Percentiles rank a stretch among this genome's conserved stretches.
Evolutionary conservation across 116 monocot genomes (phyloP).

Genomic region (Dioscorea cayenensis): DNA sequence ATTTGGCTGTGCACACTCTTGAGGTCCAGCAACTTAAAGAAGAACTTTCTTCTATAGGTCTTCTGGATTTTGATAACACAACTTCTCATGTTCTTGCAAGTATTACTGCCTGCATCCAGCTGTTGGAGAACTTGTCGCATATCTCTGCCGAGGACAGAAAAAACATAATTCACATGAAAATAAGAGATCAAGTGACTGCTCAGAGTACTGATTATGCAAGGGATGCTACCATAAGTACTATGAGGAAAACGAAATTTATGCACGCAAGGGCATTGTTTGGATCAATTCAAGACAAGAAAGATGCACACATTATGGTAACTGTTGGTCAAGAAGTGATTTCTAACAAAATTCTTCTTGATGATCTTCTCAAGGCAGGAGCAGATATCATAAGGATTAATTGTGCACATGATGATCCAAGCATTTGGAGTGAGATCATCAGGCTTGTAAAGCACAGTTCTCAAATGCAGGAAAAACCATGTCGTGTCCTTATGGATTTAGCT

Average conservation of each 20-base stretch:
- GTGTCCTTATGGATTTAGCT: constrained; percentile 51
- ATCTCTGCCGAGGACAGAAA: background rate
- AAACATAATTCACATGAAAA: background rate
- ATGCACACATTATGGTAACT: constrained; percentile 39
- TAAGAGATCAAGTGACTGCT: background rate
- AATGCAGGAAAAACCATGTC: constrained; percentile 37
- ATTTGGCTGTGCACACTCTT: constrained; percentile 34
- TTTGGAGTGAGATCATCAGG: constrained; percentile 44
- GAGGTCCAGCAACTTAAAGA: constrained; percentile 26
- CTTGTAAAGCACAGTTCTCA: constrained; percentile 27
- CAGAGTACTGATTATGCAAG: background rate
- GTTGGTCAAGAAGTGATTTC: constrained; percentile 32
- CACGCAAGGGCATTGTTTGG: constrained; percentile 26
- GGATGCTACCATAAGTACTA: constrained; percentile 8
- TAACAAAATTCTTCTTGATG: constrained; percentile 27
- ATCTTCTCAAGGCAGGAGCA: constrained; percentile 39
- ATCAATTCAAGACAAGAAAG: constrained; percentile 11
- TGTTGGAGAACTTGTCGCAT: constrained; percentile 15
- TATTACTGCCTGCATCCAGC: constrained; percentile 20
- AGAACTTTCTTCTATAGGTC: constrained; percentile 31
- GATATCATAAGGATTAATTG: constrained; percentile 39
- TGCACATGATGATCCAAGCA: constrained; percentile 35
- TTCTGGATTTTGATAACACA: constrained; percentile 19
- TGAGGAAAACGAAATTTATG: constrained; percentile 11
- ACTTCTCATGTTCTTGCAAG: constrained; percentile 29